phyloP scores from a whole-genome alignment of 2,329 filamentous ascomycete species.

The Penicillium sp. region DNA sequence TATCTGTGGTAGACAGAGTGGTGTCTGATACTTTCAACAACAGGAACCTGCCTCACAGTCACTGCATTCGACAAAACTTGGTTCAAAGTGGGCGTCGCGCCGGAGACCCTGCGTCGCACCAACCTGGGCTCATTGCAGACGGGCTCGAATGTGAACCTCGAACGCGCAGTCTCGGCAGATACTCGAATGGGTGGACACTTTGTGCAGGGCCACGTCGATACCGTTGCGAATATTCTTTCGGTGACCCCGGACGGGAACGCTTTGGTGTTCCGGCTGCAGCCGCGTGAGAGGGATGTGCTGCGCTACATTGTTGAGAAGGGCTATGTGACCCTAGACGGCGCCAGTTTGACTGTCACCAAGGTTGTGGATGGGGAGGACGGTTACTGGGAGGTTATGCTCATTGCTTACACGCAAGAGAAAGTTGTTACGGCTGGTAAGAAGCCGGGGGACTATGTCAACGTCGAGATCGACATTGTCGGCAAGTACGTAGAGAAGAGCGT shows the following conservation, averaged over 20 bases:
- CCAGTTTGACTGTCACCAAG: conserved; percentile 85
- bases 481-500: conserved; percentile 73
- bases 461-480: conserved; percentile 85
- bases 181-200: conserved; percentile 98
- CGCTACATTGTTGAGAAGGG: conserved; percentile 94
- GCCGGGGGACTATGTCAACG: conserved; percentile 77
- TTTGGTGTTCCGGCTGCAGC: conserved; percentile 77
- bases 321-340: conserved; percentile 89
- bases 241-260: conserved; percentile 84
- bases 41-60: conserved; percentile 82
- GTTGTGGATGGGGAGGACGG: conserved; percentile 77
- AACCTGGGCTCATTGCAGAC: conserved; percentile 75
- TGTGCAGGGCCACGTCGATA: conserved; percentile 96
- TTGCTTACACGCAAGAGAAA: conserved; percentile 91
- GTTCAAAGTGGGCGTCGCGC: conserved; percentile 92
- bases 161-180: conserved; percentile 83
- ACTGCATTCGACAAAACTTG: conserved; percentile 61
- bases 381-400: conserved; percentile 95
- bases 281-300: conserved; percentile 66
- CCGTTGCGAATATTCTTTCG: conserved; percentile 70
- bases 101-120: conserved; percentile 91
- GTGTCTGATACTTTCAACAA: neutral
- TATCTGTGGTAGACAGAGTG: neutral
- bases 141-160: conserved; percentile 77
- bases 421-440: conserved; percentile 78